A percentile compares a stretch with the other conserved stretches of the same genome.
Evolutionary conservation across 129 eudicot genomes (phyloP).

Genomic region (Deinandra increscens): DNA sequence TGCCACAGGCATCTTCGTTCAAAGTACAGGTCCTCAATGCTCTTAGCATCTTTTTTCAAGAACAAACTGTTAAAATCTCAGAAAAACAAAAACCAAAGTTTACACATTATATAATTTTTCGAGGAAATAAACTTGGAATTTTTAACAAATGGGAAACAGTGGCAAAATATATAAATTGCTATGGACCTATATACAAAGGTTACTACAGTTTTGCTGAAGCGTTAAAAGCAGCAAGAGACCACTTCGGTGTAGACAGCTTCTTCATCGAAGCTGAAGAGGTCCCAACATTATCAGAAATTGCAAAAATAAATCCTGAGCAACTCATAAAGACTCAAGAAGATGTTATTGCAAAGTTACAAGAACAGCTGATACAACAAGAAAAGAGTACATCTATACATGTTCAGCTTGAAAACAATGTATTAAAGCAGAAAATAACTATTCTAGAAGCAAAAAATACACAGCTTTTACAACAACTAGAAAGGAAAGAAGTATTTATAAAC

Average conservation of each 20-base stretch:
- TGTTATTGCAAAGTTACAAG: no score
- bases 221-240: neutral
- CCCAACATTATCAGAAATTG: neutral
- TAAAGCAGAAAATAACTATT: neutral
- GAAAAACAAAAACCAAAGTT: neutral
- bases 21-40: neutral
- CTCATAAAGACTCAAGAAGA: neutral
- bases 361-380: no score
- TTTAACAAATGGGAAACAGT: slow-evolving; percentile 9
- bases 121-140: neutral
- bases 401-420: neutral
- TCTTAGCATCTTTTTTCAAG: neutral
- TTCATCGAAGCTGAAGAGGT: neutral
- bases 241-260: neutral
- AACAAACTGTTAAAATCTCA: neutral
- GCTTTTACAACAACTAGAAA: no score
- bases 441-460: neutral
- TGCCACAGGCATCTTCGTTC: no score
- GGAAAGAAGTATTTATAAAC: neutral
- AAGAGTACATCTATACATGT: no score
- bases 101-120: neutral
- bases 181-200: neutral
- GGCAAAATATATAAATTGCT: neutral
- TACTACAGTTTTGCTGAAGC: neutral
- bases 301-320: neutral